phyloP scores from a whole-genome alignment of 1,284 basidiomycete genomes.

The Amylostereum areolatum region DNA sequence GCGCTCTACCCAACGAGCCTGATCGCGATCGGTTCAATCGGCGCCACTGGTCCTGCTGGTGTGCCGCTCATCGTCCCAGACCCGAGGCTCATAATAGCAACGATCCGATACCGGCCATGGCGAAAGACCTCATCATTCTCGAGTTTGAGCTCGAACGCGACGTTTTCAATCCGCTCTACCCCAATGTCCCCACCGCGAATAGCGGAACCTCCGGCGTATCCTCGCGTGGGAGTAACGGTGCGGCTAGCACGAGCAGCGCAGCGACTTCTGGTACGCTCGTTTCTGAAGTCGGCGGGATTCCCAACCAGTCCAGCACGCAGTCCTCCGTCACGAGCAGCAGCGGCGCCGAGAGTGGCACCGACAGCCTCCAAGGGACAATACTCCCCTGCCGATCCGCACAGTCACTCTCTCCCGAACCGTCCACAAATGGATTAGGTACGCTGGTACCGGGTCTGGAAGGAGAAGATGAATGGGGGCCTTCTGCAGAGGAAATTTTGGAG shows the following conservation, averaged over 20 bases:
- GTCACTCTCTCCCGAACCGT: too few relatives aligned
- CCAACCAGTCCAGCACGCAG: too few relatives aligned
- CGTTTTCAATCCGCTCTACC: conserved; percentile 68
- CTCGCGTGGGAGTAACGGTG: conserved; percentile 16
- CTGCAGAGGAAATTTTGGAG: conserved; percentile 61
- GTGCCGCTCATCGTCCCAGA: conserved; percentile 59
- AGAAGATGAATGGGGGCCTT: conserved; percentile 41
- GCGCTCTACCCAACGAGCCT: conserved; percentile 28
- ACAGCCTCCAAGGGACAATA: too few relatives aligned
- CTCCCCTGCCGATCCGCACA: too few relatives aligned
- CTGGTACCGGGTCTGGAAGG: conserved; percentile 25
- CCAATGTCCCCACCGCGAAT: conserved; percentile 18
- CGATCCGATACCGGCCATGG: conserved; percentile 9
- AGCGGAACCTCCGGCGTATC: conserved; percentile 20
- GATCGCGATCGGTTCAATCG: conserved; percentile 31
- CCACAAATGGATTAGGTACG: too few relatives aligned
- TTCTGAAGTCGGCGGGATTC: conserved; percentile 5
- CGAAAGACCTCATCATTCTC: conserved; percentile 48
- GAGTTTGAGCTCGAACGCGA: conserved; percentile 85
- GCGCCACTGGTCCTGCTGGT: conserved; percentile 80
- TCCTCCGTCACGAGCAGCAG: too few relatives aligned
- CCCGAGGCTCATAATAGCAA: conserved; percentile 28
- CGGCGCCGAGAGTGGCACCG: too few relatives aligned
- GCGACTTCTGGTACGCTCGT: conserved; percentile 16
- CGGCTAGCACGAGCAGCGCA: conserved; percentile 4